phyloP scores from a whole-genome alignment of 768 basidiomycete species.

The Rhizopogon rudus region DNA sequence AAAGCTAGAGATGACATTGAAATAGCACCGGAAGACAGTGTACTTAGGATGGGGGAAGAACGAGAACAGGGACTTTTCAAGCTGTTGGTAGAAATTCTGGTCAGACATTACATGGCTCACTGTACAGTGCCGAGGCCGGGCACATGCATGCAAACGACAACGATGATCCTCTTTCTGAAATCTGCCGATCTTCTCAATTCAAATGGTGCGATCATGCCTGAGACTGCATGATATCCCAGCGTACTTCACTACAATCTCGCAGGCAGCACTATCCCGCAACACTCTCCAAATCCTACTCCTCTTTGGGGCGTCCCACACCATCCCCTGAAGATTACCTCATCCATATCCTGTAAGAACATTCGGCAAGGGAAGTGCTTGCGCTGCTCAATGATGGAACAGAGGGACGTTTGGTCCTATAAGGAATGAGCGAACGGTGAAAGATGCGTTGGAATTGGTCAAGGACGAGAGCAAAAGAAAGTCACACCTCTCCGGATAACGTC shows the following conservation, averaged over 20 bases:
- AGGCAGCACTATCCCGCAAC: slow-evolving; percentile 1
- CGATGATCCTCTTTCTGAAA: too few species aligned
- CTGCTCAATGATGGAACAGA: slow-evolving; percentile 1
- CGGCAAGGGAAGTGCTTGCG: not conserved
- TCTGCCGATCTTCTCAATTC: too few species aligned
- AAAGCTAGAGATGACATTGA: too few species aligned
- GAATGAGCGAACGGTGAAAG: not conserved
- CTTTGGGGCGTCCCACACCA: not conserved
- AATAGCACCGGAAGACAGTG: too few species aligned
- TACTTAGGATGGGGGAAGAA: too few species aligned
- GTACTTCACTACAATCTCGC: not conserved
- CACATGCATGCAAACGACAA: too few species aligned
- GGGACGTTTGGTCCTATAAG: not conserved
- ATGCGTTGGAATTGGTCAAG: not conserved
- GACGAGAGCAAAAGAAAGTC: not conserved
- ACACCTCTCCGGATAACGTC: slow-evolving; percentile 2
- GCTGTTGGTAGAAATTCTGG: too few species aligned
- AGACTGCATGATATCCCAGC: too few species aligned
- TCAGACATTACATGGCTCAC: too few species aligned
- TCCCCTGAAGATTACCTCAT: not conserved
- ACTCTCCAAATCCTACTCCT: slow-evolving; percentile 2
- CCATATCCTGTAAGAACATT: not conserved
- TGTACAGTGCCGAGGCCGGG: too few species aligned
- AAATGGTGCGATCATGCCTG: too few species aligned
- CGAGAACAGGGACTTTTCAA: too few species aligned